A percentile compares a stretch with the other conserved stretches of the same genome.
Evolutionary conservation across 1,139 yeast species (phyloP).

Genomic region (Yamadazyma aaseri): DNA sequence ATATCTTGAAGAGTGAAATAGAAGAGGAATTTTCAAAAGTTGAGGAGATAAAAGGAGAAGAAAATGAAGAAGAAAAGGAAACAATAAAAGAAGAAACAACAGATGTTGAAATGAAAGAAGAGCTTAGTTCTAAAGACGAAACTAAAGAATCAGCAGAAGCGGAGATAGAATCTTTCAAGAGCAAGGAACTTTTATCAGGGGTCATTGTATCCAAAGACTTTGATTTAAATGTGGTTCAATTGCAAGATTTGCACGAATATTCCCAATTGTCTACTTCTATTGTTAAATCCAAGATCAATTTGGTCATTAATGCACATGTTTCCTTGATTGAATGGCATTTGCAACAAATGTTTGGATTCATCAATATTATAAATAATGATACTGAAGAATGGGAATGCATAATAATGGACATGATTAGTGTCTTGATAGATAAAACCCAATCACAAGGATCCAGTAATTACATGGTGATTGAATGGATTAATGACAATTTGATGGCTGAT

Average conservation of each 20-base stretch:
- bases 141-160: constrained; percentile 19
- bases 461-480: constrained; percentile 84
- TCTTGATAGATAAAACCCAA: constrained; percentile 44
- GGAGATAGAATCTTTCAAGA: constrained; percentile 18
- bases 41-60: constrained; percentile 20
- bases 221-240: constrained; percentile 76
- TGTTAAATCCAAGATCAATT: constrained; percentile 75
- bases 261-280: constrained; percentile 85
- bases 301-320: constrained; percentile 77
- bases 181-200: constrained; percentile 66
- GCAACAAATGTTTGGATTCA: constrained; percentile 91
- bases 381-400: constrained; percentile 54
- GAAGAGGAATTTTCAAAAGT: constrained; percentile 18
- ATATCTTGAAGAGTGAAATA: constrained; percentile 30
- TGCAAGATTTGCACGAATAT: constrained; percentile 85
- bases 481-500: constrained; percentile 79
- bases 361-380: constrained; percentile 64
- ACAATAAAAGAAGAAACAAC: constrained; percentile 19
- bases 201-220: constrained; percentile 90
- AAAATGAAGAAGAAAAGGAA: constrained; percentile 15
- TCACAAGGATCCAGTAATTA: constrained; percentile 40
- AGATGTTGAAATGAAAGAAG: constrained; percentile 8
- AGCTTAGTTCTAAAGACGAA: constrained; percentile 13
- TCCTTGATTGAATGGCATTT: constrained; percentile 85
- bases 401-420: constrained; percentile 45